Base-by-base conservation (phyloP, 345 rosid species). In the Cardamine resedifolia region DNA sequence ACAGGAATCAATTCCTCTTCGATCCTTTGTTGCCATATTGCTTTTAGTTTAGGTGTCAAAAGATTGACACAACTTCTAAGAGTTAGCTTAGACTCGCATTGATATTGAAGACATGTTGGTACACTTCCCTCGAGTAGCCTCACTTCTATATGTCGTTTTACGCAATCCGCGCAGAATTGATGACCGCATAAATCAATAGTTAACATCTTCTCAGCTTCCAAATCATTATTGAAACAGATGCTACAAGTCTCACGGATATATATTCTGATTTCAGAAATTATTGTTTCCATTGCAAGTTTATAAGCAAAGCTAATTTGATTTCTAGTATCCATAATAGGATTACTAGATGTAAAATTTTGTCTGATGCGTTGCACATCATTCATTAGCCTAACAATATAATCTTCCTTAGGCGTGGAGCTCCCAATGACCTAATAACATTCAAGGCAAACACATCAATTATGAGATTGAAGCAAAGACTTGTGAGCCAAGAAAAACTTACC, bases 91-190 rank as follows among this genome's bases (percentile, higher is more conserved):
- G 82, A 74, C 14, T 81, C 66, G 50, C 96, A 91, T 18, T 77
- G 81, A 59, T 80, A 85, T 16, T 86, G 86, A 50, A 91, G 96
- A 64, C 91, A 89, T 41, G 53, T 81, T 12, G 88, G 80, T 71
- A 75, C 53, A 58, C 73, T 72, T 43, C 85, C 93, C 56, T 85
- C 75, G 30, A 83, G 84, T 72, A 91, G 66, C 74, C 81, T 85
- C 53, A 77, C 86, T 62, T 86, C 89, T 19, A 33, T 8, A 86
- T 89, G 87, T 78, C 74, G 85, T 64, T 80, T 91, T 86, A 87
- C 78, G 72, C 97, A 91, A 56, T 86, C 68, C 65, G 77, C 65
- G 68, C 92, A 91, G 34, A 76, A 91, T 12, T 84, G 67, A 36
- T 89, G 93, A 56, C 71, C 51, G 70, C 95, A 90, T n/a, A 69